Evolutionary conservation across 768 basidiomycete species (phyloP), one percentile per base, ranked within the genome.

Genomic region (Lentinula aciculospora): DNA sequence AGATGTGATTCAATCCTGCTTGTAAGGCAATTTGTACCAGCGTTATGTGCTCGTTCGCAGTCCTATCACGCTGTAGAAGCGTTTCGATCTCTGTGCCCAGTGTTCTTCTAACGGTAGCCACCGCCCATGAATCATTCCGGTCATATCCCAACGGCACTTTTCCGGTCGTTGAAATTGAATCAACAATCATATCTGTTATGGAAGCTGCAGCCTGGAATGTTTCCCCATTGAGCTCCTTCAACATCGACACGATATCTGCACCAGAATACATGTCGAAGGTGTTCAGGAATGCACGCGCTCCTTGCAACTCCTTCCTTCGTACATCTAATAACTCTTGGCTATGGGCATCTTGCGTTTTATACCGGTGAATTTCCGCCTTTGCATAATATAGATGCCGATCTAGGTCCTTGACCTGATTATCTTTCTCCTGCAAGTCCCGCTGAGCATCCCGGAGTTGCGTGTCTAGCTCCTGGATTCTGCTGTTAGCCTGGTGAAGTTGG

Each of bases 211-310:
- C 68, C 58, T 82, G 81, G 37, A 77, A 68, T 23, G 81, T 77
- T 61, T 82, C 81, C 23, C 69, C 66, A 60, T 82, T 82, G 58
- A 82, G 63, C 0, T 68, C 65, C 27, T 80, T 73, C 29, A 76
- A 66, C 60, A 69, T 63, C 61, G 32, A 34, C 4, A 66, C 61
- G 50, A 80, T 72, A 9, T 82, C 80, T 0, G 74, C 72, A 1
- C 73, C 77, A 0, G 81, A 76, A 57, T 76, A 68, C 0, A 62
- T 60, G 53, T 82, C 80, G 17, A 72, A 68, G 36, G 72, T 78
- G 1, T 72, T 74, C 64, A 81, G 65, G 63, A 76, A 81, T 8
- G 69, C 65, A 51, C 78, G 76, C 0, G 74, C 74, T 0, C 68
- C 71, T n/a, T 71, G 72, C 6, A 81, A 60, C 59, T 81, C 79